phyloP scores from a whole-genome alignment of 2,329 filamentous ascomycete species.

The Sporothrix protearum region DNA sequence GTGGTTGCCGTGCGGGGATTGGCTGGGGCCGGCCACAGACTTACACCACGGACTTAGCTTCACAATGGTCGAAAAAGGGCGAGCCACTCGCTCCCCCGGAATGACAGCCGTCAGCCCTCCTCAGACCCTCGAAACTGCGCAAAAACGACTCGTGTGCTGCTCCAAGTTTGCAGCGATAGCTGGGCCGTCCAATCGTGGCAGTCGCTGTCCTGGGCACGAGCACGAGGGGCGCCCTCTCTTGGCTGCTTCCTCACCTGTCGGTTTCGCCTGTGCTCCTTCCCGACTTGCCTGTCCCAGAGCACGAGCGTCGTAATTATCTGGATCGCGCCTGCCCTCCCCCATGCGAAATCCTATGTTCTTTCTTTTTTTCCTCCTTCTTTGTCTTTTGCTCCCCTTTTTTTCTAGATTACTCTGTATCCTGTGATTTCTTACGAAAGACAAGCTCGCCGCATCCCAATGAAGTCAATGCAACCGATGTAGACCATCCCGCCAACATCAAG shows the following conservation, averaged over 20 bases:
- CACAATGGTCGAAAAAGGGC: not conserved
- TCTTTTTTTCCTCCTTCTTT: not conserved
- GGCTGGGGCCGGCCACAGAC: conserved; percentile 17
- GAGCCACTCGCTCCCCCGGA: conserved; percentile 1
- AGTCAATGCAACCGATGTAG: not conserved
- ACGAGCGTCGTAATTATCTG: conserved; percentile 4
- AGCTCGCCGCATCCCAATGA: not conserved
- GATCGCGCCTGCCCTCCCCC: not conserved
- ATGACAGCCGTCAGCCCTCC: conserved; percentile 12
- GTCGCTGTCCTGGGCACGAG: conserved; percentile 20
- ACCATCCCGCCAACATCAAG: not conserved
- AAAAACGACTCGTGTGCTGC: conserved; percentile 16
- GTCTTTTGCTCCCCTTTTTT: not conserved
- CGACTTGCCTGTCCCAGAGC: not conserved
- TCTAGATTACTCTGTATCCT: not conserved
- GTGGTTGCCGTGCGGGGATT: conserved; percentile 25
- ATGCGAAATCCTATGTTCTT: not conserved
- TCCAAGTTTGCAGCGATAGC: not conserved
- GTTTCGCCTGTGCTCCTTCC: not conserved
- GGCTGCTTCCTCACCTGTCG: conserved; percentile 3
- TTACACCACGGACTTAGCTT: conserved; percentile 11
- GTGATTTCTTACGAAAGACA: not conserved
- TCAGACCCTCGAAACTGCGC: not conserved
- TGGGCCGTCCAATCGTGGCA: conserved; percentile 7
- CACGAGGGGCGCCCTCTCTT: conserved; percentile 22